Evolutionary conservation across 257 asterid genomes (phyloP).

Genomic region (Eucommia ulmoides): DNA sequence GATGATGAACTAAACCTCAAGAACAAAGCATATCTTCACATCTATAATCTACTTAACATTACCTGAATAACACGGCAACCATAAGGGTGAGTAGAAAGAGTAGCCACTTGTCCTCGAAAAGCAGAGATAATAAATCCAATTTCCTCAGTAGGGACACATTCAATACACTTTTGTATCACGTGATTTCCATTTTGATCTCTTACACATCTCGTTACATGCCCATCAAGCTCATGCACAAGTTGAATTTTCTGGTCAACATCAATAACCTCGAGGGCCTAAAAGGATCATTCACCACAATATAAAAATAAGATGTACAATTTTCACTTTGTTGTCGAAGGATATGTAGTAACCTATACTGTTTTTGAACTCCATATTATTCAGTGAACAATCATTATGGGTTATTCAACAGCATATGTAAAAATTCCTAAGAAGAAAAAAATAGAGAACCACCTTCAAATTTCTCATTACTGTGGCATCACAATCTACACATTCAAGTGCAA

Average conservation of each 20-base stretch:
- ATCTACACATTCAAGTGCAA: too few species aligned
- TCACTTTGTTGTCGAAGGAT: too few species aligned
- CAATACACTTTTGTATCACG: conserved; percentile 83
- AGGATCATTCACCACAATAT: conserved; percentile 7
- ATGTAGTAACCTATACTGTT: too few species aligned
- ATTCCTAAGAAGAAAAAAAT: too few species aligned
- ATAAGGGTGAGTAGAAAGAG: conserved; percentile 82
- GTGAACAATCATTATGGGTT: too few species aligned
- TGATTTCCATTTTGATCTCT: conserved; percentile 93
- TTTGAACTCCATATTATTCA: too few species aligned
- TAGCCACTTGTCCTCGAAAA: conserved; percentile 64
- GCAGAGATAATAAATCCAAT: conserved; percentile 61
- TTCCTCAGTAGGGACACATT: conserved; percentile 53
- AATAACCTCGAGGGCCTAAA: conserved; percentile 75
- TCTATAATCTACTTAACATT: conserved; percentile 3
- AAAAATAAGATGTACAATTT: background rate
- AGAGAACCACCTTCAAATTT: too few species aligned
- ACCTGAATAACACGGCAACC: conserved; percentile 99
- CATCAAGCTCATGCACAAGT: conserved; percentile 68
- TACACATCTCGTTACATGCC: conserved; percentile 74
- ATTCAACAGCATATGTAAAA: too few species aligned
- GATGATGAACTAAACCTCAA: background rate
- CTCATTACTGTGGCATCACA: too few species aligned
- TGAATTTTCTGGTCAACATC: conserved; percentile 62
- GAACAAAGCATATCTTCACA: background rate